Evolutionary conservation across 306 rosid genomes (phyloP).

Genomic region (Cucumis hystrix): DNA sequence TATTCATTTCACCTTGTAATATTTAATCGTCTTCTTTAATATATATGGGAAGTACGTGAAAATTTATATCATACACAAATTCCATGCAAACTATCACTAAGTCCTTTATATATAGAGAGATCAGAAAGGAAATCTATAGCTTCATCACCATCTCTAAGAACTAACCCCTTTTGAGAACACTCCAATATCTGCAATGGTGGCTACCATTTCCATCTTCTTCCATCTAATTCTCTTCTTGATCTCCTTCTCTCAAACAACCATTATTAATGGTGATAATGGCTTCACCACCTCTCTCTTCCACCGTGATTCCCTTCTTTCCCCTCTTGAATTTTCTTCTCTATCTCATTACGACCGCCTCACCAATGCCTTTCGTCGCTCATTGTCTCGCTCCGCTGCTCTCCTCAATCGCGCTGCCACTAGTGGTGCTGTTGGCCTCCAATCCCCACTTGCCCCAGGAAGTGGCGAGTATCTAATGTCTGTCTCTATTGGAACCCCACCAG

Average conservation of each 20-base stretch:
- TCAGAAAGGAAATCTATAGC: background rate
- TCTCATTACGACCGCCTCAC: constrained; percentile 18
- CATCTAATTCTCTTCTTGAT: background rate
- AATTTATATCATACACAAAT: background rate
- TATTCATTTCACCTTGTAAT: background rate
- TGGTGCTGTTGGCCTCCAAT: background rate
- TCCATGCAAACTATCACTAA: background rate
- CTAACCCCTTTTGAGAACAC: background rate
- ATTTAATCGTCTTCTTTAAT: background rate
- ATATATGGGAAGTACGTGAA: background rate
- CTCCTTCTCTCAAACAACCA: background rate
- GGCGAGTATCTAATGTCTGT: constrained; percentile 44
- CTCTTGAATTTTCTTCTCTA: constrained; percentile 11
- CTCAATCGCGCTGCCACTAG: background rate
- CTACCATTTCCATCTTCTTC: background rate
- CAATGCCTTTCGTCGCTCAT: constrained; percentile 34
- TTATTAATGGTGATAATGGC: background rate
- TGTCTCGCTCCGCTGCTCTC: background rate
- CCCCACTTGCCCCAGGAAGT: constrained; percentile 6
- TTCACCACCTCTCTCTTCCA: constrained; percentile 26
- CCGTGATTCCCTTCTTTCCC: constrained; percentile 29
- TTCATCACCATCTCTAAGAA: too few species aligned
- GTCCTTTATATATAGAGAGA: background rate
- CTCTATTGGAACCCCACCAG: constrained; percentile 41
- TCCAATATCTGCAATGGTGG: background rate